Percentiles rank a stretch among this genome's conserved stretches.
These are phyloP conservation scores for Combretum micranthum DNA, from an alignment of 345 rosid genomes.

Conservation along the genomic window DNA sequence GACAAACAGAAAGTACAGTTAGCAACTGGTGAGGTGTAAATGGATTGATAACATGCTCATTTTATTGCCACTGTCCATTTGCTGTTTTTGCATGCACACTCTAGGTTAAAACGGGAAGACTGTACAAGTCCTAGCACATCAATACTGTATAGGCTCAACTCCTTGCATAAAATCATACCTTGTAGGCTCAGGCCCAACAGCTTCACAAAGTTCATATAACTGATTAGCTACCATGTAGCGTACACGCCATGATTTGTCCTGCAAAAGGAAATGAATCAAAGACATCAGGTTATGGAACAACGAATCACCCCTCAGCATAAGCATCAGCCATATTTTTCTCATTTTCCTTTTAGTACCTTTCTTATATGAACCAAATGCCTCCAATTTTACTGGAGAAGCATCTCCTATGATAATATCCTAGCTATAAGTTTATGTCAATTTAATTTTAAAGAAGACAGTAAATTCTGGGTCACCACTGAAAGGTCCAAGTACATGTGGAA, in stretches of 20 bases:
- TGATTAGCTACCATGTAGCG: conserved; percentile 98
- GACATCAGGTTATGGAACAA: neutral
- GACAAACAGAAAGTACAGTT: neutral
- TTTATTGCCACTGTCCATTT: too few relatives aligned
- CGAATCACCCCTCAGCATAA: too few relatives aligned
- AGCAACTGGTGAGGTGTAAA: neutral
- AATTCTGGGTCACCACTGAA: neutral
- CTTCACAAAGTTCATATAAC: conserved; percentile 93
- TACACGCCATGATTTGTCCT: conserved; percentile 99
- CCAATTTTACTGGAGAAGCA: too few relatives aligned
- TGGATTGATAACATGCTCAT: too few relatives aligned
- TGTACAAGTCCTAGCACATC: neutral
- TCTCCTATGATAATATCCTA: too few relatives aligned
- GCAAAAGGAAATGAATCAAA: conserved; percentile 11
- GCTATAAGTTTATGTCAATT: too few relatives aligned
- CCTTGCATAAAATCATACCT: conserved; percentile 37
- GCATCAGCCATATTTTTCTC: neutral
- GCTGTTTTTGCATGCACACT: too few relatives aligned
- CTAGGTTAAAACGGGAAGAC: neutral
- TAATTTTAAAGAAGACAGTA: too few relatives aligned
- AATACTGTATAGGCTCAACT: neutral
- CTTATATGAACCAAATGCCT: too few relatives aligned
- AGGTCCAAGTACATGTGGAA: neutral
- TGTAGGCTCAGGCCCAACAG: conserved; percentile 90
- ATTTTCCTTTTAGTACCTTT: too few relatives aligned